Evolutionary conservation across 345 rosid species (phyloP).

Genomic region (Salix exigua): DNA sequence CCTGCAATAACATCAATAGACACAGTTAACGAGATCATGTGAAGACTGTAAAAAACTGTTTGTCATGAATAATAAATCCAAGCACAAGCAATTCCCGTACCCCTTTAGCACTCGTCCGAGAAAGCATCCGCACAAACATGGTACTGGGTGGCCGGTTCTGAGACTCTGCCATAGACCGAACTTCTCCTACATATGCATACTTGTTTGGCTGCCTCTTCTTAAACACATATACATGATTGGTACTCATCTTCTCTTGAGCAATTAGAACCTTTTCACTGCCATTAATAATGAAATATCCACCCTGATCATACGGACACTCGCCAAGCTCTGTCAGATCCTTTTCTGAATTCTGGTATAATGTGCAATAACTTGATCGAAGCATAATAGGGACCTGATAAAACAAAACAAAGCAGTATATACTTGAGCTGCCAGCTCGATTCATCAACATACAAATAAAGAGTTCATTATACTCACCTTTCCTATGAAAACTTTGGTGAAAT

Average conservation of each 20-base stretch:
- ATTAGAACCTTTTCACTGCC: conserved; percentile 98
- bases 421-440: background rate
- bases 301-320: conserved; percentile 98
- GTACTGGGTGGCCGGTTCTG: conserved; percentile 97
- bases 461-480: conserved; percentile 59
- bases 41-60: background rate
- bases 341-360: conserved; percentile 82
- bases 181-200: conserved; percentile 84
- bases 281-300: conserved; percentile 94
- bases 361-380: conserved; percentile 96
- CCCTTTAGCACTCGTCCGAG: conserved; percentile 97
- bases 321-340: conserved; percentile 98
- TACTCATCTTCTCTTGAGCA: conserved; percentile 99
- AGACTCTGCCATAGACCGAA: conserved; percentile 95
- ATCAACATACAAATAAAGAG: conserved; percentile 1
- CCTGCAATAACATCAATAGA: conserved; percentile 45
- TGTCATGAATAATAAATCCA: background rate
- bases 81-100: conserved; percentile 34
- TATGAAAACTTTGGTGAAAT: conserved; percentile 88
- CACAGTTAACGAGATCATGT: background rate
- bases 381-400: conserved; percentile 77
- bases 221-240: conserved; percentile 94
- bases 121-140: conserved; percentile 98
- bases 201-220: conserved; percentile 98
- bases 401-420: conserved; percentile 1